phyloP scores from a whole-genome alignment of 768 basidiomycete genomes.

The Auricularia cornea region DNA sequence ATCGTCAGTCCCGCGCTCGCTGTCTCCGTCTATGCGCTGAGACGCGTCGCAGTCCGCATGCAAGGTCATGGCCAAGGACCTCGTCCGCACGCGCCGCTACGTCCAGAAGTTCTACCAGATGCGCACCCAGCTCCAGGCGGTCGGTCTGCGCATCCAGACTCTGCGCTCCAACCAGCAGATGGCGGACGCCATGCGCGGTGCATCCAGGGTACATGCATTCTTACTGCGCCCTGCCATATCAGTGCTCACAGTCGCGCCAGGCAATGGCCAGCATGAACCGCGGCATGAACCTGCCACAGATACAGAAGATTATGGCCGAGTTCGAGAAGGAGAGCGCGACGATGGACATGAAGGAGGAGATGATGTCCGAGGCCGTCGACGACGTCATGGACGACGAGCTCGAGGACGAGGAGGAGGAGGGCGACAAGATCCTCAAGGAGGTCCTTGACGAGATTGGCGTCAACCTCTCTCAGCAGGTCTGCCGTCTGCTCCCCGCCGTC shows the following conservation, averaged over 20 bases:
- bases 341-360: constrained; percentile 99
- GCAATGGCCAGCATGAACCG: constrained; percentile 99
- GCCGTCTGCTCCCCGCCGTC: constrained; percentile 8
- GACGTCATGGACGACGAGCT: constrained; percentile 90
- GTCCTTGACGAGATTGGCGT: constrained; percentile 98
- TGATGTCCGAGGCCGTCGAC: constrained; percentile 98
- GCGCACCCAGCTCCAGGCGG: constrained; percentile 96
- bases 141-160: constrained; percentile 91
- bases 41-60: constrained; percentile 69
- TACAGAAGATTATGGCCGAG: constrained; percentile 94
- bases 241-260: constrained; percentile 31
- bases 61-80: constrained; percentile 99
- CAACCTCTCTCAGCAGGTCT: constrained; percentile 77
- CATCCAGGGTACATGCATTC: constrained; percentile 65
- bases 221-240: constrained; percentile 2
- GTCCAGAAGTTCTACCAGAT: constrained; percentile 98
- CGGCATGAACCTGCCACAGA: constrained; percentile 88
- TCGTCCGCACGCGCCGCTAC: constrained; percentile 91
- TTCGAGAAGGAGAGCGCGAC: constrained; percentile 95
- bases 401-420: constrained; percentile 93
- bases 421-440: constrained; percentile 90
- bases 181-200: constrained; percentile 99
- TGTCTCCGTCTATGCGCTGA: neutral
- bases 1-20: constrained; percentile 45
- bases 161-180: constrained; percentile 96